These are phyloP conservation scores for Cyclotella choctawhatcheeana DNA, from an alignment of 108 stramenopile genomes.

Conservation along the genomic window DNA sequence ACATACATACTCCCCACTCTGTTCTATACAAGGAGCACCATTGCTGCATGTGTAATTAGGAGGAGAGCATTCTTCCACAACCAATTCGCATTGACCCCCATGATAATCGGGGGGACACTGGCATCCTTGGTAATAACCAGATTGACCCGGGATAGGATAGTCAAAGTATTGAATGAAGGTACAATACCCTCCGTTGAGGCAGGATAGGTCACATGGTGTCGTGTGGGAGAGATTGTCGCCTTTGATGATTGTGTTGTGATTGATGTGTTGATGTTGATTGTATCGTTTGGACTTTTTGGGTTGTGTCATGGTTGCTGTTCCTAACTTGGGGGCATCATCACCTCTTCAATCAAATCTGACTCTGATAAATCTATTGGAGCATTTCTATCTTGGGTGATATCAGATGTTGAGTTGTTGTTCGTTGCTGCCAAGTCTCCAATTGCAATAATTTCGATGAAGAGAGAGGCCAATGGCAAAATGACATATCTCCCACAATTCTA, in stretches of 20 bases:
- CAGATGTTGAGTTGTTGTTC: no score
- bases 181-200: conserved; percentile 18
- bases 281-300: background rate
- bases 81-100: conserved; percentile 7
- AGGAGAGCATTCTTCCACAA: background rate
- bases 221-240: background rate
- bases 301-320: no score
- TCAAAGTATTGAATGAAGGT: conserved; percentile 19
- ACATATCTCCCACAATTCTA: no score
- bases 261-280: background rate
- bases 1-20: conserved; percentile 29
- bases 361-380: no score
- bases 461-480: no score
- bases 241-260: background rate
- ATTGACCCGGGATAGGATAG: conserved; percentile 5
- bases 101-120: conserved; percentile 2
- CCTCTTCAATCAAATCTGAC: no score
- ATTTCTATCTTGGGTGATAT: no score
- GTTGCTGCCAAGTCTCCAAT: no score
- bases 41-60: conserved; percentile 7
- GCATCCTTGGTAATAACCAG: conserved; percentile 13
- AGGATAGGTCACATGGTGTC: conserved; percentile 8
- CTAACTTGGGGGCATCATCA: no score
- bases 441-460: no score
- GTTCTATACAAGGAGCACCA: conserved; percentile 6